A percentile compares a stretch with the other conserved stretches of the same genome.
These are phyloP conservation scores for Lotus japonicus DNA, from an alignment of 306 rosid species.

Conservation along the genomic window DNA sequence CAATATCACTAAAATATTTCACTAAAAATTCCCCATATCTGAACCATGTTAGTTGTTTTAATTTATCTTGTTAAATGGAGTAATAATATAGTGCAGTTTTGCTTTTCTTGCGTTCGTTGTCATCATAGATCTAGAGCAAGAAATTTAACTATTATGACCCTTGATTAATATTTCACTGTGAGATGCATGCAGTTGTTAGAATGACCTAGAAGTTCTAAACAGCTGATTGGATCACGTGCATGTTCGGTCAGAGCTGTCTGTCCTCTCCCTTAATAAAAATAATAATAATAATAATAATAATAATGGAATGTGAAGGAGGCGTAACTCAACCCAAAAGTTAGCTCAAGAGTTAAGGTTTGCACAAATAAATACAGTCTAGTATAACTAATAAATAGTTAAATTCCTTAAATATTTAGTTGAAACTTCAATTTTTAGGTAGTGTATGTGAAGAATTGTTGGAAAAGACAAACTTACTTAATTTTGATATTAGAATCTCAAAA, in stretches of 20 bases:
- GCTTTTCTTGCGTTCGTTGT: neutral
- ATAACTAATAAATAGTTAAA: too few relatives aligned
- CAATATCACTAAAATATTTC: neutral
- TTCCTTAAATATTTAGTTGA: too few relatives aligned
- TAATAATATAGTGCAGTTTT: neutral
- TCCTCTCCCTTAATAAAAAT: neutral
- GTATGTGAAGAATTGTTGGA: too few relatives aligned
- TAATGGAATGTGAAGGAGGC: too few relatives aligned
- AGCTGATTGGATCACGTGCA: conserved; percentile 58
- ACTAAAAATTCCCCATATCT: neutral
- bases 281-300: too few relatives aligned
- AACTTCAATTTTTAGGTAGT: too few relatives aligned
- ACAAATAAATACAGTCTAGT: too few relatives aligned
- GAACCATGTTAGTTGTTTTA: neutral
- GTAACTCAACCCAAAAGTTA: too few relatives aligned
- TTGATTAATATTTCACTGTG: neutral
- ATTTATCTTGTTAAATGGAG: too few relatives aligned
- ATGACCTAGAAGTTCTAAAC: conserved; percentile 49
- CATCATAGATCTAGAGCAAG: neutral
- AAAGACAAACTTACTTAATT: too few relatives aligned
- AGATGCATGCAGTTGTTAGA: neutral
- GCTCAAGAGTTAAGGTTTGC: too few relatives aligned
- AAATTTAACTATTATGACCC: neutral
- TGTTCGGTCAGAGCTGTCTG: conserved; percentile 32
- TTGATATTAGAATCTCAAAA: too few relatives aligned